These are phyloP conservation scores for Penicillium oxalicum DNA, from an alignment of 2,329 filamentous ascomycete species.

Conservation along the genomic window DNA sequence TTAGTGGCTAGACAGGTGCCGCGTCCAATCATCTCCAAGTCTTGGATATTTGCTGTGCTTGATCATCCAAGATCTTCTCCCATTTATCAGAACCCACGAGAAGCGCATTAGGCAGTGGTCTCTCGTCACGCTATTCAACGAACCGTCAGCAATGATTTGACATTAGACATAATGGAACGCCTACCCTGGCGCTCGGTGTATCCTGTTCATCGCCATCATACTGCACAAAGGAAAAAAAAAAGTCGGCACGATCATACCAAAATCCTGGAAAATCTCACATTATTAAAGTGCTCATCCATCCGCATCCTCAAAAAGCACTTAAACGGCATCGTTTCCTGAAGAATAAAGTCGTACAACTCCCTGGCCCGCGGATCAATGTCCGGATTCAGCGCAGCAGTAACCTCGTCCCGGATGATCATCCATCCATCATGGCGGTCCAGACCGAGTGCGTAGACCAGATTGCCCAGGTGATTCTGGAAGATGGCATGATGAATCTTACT, in stretches of 20 bases:
- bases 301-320: slow-evolving; percentile 20
- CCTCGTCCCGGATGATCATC: slow-evolving; percentile 8
- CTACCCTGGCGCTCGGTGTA: too few relatives aligned
- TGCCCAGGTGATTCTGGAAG: slow-evolving; percentile 15
- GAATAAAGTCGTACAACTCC: slow-evolving; percentile 10
- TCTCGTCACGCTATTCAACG: too few relatives aligned
- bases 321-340: slow-evolving; percentile 15
- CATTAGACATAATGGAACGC: too few relatives aligned
- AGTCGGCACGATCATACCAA: too few relatives aligned
- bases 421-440: slow-evolving; percentile 14
- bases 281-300: slow-evolving; percentile 13
- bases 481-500: slow-evolving; percentile 16
- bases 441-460: slow-evolving; percentile 6
- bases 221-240: too few relatives aligned
- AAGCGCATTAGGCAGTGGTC: too few relatives aligned
- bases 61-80: too few relatives aligned
- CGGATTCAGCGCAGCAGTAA: slow-evolving; percentile 2
- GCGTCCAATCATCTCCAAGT: too few relatives aligned
- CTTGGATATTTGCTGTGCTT: too few relatives aligned
- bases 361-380: neutral
- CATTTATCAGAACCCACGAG: too few relatives aligned
- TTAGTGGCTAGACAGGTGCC: neutral
- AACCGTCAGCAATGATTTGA: too few relatives aligned
- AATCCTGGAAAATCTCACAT: slow-evolving; percentile 6
- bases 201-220: too few relatives aligned